Evolutionary conservation across 106 monocot species (phyloP).

Genomic region (Dendrobium catenatum): DNA sequence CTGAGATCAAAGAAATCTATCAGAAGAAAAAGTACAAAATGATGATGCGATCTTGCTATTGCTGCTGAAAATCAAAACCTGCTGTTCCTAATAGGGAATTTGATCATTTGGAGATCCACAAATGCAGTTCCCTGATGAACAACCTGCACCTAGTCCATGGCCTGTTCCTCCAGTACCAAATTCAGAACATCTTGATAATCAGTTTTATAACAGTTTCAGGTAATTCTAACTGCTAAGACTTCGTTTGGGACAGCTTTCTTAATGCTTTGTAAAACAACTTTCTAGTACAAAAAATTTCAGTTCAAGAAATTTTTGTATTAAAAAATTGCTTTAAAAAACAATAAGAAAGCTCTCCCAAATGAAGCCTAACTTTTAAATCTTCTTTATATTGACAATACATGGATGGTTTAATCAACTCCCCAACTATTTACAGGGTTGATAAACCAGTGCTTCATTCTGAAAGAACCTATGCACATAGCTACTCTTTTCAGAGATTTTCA

Average conservation of each 20-base stretch:
- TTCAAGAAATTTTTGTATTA: too few species aligned
- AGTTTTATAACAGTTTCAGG: neutral
- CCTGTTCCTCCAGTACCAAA: constrained; percentile 8
- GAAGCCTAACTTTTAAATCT: too few species aligned
- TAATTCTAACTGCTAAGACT: neutral
- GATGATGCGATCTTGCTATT: constrained; percentile 58
- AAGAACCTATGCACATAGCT: neutral
- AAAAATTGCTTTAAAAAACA: too few species aligned
- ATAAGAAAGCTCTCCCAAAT: too few species aligned
- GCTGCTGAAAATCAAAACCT: constrained; percentile 48
- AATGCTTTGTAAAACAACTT: too few species aligned
- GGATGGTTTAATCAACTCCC: neutral
- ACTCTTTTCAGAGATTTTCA: constrained; percentile 1
- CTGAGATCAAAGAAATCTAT: constrained; percentile 76
- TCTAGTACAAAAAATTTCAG: too few species aligned
- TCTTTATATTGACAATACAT: neutral
- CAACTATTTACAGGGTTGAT: neutral
- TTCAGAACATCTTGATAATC: neutral
- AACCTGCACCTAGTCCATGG: constrained; percentile 61
- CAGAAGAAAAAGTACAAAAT: constrained; percentile 34
- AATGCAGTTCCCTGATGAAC: constrained; percentile 50
- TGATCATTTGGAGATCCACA: too few species aligned
- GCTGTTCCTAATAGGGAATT: constrained; percentile 15
- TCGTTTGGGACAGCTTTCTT: neutral
- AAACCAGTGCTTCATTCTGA: neutral